Percentiles rank a stretch among this genome's conserved stretches.
These are phyloP conservation scores for Apiospora arundinis DNA, from an alignment of 2,329 filamentous ascomycete species.

Conservation along the genomic window DNA sequence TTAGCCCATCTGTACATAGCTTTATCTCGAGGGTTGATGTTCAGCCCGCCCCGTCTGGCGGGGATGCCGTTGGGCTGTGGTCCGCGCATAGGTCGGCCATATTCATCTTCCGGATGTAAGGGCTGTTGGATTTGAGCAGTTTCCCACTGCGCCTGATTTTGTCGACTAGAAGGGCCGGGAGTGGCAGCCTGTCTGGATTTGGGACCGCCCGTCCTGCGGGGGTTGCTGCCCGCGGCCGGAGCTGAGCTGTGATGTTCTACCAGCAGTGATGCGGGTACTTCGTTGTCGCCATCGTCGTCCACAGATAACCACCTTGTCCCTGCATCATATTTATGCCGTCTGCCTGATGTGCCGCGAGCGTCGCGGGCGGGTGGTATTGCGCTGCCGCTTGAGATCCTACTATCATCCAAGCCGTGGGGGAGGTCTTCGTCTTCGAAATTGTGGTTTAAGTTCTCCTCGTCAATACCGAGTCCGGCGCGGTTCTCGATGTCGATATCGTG, in stretches of 20 bases:
- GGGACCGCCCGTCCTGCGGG: constrained; percentile 30
- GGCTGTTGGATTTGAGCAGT: constrained; percentile 57
- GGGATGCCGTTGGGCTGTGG: constrained; percentile 27
- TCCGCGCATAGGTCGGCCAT: constrained; percentile 29
- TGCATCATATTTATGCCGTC: constrained; percentile 28
- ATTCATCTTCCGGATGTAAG: constrained; percentile 50
- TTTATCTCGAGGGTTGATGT: constrained; percentile 64
- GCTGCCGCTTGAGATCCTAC: constrained; percentile 51
- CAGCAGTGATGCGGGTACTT: constrained; percentile 68
- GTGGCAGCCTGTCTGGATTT: constrained; percentile 37
- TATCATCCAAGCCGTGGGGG: constrained; percentile 54
- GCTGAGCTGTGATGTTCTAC: constrained; percentile 53
- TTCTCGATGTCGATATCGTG: constrained; percentile 49
- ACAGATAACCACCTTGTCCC: constrained; percentile 38
- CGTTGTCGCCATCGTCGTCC: constrained; percentile 54
- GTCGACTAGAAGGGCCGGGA: constrained; percentile 51
- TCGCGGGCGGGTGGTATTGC: constrained; percentile 32
- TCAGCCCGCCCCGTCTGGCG: constrained; percentile 33
- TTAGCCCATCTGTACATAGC: constrained; percentile 95
- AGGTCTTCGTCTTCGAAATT: constrained; percentile 58
- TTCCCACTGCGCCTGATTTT: constrained; percentile 61
- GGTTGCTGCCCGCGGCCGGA: constrained; percentile 33
- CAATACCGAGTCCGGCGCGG: constrained; percentile 50
- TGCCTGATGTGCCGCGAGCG: constrained; percentile 26
- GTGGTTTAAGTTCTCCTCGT: constrained; percentile 61